Base-by-base conservation (phyloP, 345 rosid genomes). In the Linum usitatissimum region DNA sequence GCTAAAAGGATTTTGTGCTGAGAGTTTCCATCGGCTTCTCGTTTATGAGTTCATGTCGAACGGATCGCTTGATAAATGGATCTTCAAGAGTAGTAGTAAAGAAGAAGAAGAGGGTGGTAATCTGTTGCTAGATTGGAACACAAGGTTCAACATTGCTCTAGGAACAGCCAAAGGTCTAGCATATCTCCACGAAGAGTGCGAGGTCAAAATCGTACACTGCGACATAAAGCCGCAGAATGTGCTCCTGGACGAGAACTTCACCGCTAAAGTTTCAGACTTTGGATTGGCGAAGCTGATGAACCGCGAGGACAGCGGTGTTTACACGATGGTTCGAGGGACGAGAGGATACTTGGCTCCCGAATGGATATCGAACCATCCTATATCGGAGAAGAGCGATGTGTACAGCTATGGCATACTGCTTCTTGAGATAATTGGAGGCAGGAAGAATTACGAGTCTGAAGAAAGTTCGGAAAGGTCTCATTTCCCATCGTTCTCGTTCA, bases 291-390 rank as follows among this genome's bases (percentile, higher is more conserved):
- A 80, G 71, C 72, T 80, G 36, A 80, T 77, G 84, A 77, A 59
- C 45, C 66, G 81, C 4, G 84, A 80, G 61, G 78, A 77, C 57
- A 80, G 81, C 63, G 76, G 66, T 56, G 79, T 77, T 31, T 73
- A 70, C 42, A 80, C 84, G 0, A 80, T 79, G 15, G 48, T 80
- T 45, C 73, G 84, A 55, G 87, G 84, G 6, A 83, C 87, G 6
- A 70, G 87, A 63, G 87, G 87, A 17, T 83, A 83, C 64, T 77
- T 83, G 53, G 84, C 87, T n/a, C 87, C 87, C 1, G 84, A 83
- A 67, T 83, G 87, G 87, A 76, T 80, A 66, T 70, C 77, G 42
- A 76, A 75, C 77, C 70, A 73, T 23, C 75, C 85, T 9, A 78
- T 81, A 64, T 81, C 82, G 0, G 82, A 78, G 72, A 78, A 78